Evolutionary conservation across 1,139 yeast genomes (phyloP), one percentile per base, ranked within the genome.

Genomic region (Magnusiomyces paraingens): DNA sequence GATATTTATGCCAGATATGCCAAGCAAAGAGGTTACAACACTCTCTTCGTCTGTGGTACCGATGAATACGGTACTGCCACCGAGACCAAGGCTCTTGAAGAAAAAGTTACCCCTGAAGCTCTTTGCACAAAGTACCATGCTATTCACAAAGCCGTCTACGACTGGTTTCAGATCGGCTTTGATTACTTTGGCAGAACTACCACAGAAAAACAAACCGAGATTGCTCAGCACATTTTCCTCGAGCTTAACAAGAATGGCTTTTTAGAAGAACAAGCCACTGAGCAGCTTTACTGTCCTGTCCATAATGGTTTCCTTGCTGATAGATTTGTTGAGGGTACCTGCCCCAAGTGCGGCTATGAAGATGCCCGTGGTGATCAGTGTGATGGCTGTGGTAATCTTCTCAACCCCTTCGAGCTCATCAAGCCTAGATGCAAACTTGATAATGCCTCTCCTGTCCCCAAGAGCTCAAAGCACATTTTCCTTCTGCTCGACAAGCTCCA

Each of bases 331-430:
- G 98, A 94, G 74, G 99, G 99, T 61, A 88, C 84, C 52, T 93
- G 99, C 75, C 99, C 99, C 58, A 85, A 85, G 71, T 93, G 99
- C 76, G 80, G 77, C 47, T 93, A 90, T 67, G 95, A 86, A 59
- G 99, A 93, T 70, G 99, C 99, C 41, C 83, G 99, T 70, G 99
- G 99, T 63, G 99, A 93, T 70, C 99, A 93, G 75, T 93, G 99
- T 79, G 99, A 93, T 71, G 86, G 85, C 65, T 93, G 99, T 77
- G 99, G 99, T 59, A 73, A 76, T 57, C 77, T 93, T 61, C 78
- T 94, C 63, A 89, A 91, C 68, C 96, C 99, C 50, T 85, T 90
- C 67, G 98, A 93, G 70, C 81, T 93, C 67, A 84, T 91, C 61
- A 79, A 90, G 58, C 99, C 99, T 55, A 86, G 96, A 65, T 93